phyloP scores from a whole-genome alignment of 495 filamentous ascomycete species.

The Neurospora sp. region DNA sequence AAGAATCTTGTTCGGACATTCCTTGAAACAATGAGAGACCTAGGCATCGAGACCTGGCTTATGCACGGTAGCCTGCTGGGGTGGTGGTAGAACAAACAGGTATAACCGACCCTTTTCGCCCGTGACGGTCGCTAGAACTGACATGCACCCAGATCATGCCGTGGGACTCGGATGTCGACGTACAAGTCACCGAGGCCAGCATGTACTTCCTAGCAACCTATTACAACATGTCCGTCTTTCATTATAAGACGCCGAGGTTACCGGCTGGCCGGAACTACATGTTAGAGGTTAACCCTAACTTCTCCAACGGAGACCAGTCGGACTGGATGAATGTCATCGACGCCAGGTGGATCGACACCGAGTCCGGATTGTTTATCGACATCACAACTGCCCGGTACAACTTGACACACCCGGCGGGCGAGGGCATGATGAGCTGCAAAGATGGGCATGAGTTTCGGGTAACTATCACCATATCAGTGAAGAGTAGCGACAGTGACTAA shows the following conservation, averaged over 20 bases:
- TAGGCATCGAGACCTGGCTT: constrained; percentile 21
- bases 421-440: constrained; percentile 32
- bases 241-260: constrained; percentile 37
- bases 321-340: constrained; percentile 61
- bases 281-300: constrained; percentile 61
- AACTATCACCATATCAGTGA: constrained; percentile 4
- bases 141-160: constrained; percentile 45
- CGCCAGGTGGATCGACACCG: constrained; percentile 65
- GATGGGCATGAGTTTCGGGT: constrained; percentile 33
- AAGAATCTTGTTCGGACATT: constrained; percentile 57
- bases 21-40: constrained; percentile 49
- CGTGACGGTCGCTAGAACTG: background rate
- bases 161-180: constrained; percentile 68
- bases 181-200: constrained; percentile 55
- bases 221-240: constrained; percentile 54
- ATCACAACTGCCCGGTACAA: constrained; percentile 42
- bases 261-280: constrained; percentile 47
- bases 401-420: constrained; percentile 17
- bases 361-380: constrained; percentile 64
- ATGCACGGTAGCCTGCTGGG: constrained; percentile 20
- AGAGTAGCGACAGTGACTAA: constrained; percentile 1
- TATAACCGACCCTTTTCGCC: background rate
- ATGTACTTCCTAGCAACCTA: constrained; percentile 54
- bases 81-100: constrained; percentile 26
- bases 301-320: constrained; percentile 48